Evolutionary conservation across 495 filamentous ascomycete genomes (phyloP).

Genomic region (Symbiotaphrina buchneri): DNA sequence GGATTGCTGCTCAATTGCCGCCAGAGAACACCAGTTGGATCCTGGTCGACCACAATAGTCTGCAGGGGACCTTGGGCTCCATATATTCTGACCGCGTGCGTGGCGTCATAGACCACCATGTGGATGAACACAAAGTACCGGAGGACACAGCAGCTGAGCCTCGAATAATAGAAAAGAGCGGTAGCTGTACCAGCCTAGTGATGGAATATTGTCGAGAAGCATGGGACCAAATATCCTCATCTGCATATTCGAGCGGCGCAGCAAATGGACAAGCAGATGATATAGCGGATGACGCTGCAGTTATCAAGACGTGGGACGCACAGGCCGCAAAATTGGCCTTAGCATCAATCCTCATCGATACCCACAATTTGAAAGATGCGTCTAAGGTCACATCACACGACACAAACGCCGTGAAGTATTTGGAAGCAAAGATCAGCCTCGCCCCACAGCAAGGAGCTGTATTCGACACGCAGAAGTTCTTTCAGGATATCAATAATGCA

Average conservation of each 20-base stretch:
- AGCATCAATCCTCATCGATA: slow-evolving; percentile 69
- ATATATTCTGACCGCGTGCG: slow-evolving; percentile 22
- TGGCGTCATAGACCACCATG: slow-evolving; percentile 87
- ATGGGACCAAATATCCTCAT: slow-evolving; percentile 24
- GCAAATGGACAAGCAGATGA: neutral
- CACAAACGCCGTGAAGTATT: slow-evolving; percentile 33
- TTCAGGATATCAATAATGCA: slow-evolving; percentile 32
- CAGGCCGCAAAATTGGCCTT: slow-evolving; percentile 58
- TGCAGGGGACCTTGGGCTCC: slow-evolving; percentile 28
- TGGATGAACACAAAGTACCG: slow-evolving; percentile 48
- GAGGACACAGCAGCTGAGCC: slow-evolving; percentile 20
- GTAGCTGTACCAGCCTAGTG: slow-evolving; percentile 67
- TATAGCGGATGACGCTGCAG: slow-evolving; percentile 7
- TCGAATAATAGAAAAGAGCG: slow-evolving; percentile 37
- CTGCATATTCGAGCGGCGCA: slow-evolving; percentile 7
- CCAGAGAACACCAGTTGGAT: slow-evolving; percentile 24
- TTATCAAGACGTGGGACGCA: slow-evolving; percentile 20
- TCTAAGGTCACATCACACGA: slow-evolving; percentile 60
- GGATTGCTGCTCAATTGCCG: slow-evolving; percentile 10
- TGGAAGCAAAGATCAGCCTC: slow-evolving; percentile 29
- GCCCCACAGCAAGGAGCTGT: slow-evolving; percentile 8
- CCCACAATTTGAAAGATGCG: slow-evolving; percentile 40
- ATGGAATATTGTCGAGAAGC: slow-evolving; percentile 30
- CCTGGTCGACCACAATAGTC: slow-evolving; percentile 78
- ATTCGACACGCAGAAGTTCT: slow-evolving; percentile 39